Evolutionary conservation across 768 basidiomycete genomes (phyloP).

Genomic region (Neoboletus subvelutipes): DNA sequence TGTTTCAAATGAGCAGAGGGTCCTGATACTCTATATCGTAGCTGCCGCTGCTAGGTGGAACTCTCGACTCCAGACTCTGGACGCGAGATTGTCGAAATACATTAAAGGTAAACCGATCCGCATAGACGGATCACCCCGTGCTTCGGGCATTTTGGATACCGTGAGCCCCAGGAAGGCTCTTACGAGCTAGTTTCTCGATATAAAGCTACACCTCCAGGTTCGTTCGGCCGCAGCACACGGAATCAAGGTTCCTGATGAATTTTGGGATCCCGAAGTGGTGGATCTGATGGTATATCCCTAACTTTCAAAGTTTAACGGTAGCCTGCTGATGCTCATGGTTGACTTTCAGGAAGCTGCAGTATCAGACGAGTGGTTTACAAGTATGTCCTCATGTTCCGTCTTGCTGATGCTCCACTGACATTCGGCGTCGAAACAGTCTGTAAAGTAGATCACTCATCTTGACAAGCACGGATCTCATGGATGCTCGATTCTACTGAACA

Average conservation of each 20-base stretch:
- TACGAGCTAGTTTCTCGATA: background rate
- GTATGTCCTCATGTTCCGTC: conserved; percentile 28
- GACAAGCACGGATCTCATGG: background rate
- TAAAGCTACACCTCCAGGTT: conserved; percentile 40
- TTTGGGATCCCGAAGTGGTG: conserved; percentile 59
- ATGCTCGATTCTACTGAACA: conserved; percentile 28
- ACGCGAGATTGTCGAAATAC: conserved; percentile 66
- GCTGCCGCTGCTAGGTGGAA: conserved; percentile 69
- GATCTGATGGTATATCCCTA: conserved; percentile 51
- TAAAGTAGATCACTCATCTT: conserved; percentile 10
- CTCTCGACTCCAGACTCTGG: conserved; percentile 56
- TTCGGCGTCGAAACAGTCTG: conserved; percentile 20
- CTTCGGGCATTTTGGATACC: conserved; percentile 74
- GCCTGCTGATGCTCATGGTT: background rate
- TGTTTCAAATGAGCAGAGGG: background rate
- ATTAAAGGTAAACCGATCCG: conserved; percentile 66
- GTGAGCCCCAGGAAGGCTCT: conserved; percentile 30
- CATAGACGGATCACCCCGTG: conserved; percentile 72
- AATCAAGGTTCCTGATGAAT: conserved; percentile 67
- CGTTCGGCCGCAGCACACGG: conserved; percentile 71
- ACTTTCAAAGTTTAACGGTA: background rate
- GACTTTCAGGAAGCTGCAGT: conserved; percentile 62
- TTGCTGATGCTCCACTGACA: background rate
- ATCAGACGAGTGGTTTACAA: conserved; percentile 77
- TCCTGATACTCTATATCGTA: conserved; percentile 24